These are phyloP conservation scores for Plasmodium fragile DNA, from an alignment of 169 alveolate species.

Conservation along the genomic window DNA sequence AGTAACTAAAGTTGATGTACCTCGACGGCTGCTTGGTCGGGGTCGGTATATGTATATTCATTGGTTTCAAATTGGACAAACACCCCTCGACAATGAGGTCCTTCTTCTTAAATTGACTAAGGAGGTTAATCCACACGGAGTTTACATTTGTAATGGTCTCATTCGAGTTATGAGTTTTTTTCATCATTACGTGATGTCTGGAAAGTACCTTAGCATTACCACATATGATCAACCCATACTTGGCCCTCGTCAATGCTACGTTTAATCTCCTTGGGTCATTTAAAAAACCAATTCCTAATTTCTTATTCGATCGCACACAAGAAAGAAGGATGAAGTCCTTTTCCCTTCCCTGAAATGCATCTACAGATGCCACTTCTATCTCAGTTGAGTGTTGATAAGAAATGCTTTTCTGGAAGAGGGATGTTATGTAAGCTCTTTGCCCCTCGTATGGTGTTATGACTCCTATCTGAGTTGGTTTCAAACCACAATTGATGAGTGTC, in stretches of 20 bases:
- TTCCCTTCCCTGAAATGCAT: conserved; percentile 94
- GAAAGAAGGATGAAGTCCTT: conserved; percentile 92
- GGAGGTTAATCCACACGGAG: conserved; percentile 90
- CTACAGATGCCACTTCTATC: conserved; percentile 88
- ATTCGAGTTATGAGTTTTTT: conserved; percentile 80
- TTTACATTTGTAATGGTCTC: conserved; percentile 78
- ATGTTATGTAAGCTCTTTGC: conserved; percentile 90
- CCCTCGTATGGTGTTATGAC: conserved; percentile 97
- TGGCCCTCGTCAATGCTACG: conserved; percentile 95
- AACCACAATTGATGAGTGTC: conserved; percentile 76
- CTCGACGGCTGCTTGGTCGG: conserved; percentile 51
- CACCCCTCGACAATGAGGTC: conserved; percentile 94
- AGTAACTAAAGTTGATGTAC: conserved; percentile 41
- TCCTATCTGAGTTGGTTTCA: conserved; percentile 90
- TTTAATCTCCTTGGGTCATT: conserved; percentile 95
- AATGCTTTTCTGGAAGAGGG: conserved; percentile 80
- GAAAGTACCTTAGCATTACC: conserved; percentile 84
- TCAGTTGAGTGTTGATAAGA: conserved; percentile 81
- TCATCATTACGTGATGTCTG: conserved; percentile 56
- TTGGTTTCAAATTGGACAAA: conserved; percentile 83
- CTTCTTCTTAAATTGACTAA: conserved; percentile 91
- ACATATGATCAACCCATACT: conserved; percentile 90
- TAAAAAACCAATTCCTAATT: conserved; percentile 89
- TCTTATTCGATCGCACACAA: conserved; percentile 90
- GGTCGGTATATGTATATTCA: conserved; percentile 44